phyloP scores from a whole-genome alignment of 192 early-diverging fungal species.

The Gigaspora rosea region DNA sequence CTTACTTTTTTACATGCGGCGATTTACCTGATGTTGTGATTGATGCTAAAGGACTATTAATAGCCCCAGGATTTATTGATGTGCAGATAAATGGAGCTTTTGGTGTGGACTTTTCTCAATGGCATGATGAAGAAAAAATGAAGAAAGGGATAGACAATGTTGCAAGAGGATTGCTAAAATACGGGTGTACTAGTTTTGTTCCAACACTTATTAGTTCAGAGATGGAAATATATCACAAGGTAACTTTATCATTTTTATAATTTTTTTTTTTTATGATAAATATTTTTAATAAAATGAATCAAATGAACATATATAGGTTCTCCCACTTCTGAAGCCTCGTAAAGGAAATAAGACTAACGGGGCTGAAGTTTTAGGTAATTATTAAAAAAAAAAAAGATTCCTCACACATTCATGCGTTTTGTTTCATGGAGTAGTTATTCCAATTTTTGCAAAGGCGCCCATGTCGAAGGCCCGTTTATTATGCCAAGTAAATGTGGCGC shows the following conservation, averaged over 20 bases:
- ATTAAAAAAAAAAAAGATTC: conserved; percentile 32
- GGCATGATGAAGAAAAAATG: conserved; percentile 59
- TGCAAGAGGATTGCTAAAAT: conserved; percentile 71
- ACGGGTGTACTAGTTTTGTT: conserved; percentile 80
- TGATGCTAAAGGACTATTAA: conserved; percentile 71
- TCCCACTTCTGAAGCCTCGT: conserved; percentile 63
- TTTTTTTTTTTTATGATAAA: neutral
- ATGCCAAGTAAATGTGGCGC: conserved; percentile 74
- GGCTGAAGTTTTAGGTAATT: conserved; percentile 71
- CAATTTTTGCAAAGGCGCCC: conserved; percentile 37
- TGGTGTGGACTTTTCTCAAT: conserved; percentile 73
- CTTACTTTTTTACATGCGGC: conserved; percentile 68
- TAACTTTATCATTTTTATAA: conserved; percentile 27
- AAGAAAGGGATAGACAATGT: conserved; percentile 66
- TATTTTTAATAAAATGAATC: neutral
- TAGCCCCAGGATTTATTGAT: conserved; percentile 80
- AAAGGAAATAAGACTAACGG: conserved; percentile 61
- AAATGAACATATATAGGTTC: conserved; percentile 35
- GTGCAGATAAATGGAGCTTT: conserved; percentile 83
- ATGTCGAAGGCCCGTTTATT: conserved; percentile 68
- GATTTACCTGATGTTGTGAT: conserved; percentile 67
- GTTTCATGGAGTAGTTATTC: no score
- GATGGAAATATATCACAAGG: conserved; percentile 70
- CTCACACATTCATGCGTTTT: no score
- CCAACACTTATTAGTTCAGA: conserved; percentile 79